Evolutionary conservation across 2,329 filamentous ascomycete genomes (phyloP).

Genomic region (Bisporella sp.): DNA sequence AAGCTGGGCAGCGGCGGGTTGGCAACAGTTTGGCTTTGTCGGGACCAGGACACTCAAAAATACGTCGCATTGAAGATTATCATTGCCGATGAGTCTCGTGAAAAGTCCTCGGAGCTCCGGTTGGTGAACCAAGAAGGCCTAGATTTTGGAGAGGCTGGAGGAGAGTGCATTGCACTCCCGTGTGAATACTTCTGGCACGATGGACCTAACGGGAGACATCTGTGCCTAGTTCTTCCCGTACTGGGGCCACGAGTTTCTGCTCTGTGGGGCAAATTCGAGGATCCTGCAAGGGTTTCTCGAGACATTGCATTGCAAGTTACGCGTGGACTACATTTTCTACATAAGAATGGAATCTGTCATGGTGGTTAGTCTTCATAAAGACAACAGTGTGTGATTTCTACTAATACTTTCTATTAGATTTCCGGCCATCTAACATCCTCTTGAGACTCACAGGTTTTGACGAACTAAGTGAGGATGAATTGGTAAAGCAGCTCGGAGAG

Average conservation of each 20-base stretch:
- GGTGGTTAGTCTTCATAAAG: too few relatives aligned
- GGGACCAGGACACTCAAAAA: conserved; percentile 4
- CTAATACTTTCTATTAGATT: conserved; percentile 5
- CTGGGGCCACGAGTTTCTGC: conserved; percentile 7
- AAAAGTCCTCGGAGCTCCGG: conserved; percentile 4
- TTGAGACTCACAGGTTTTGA: conserved; percentile 6
- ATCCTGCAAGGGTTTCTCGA: too few relatives aligned
- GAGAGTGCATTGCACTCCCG: conserved; percentile 4
- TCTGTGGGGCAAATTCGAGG: too few relatives aligned
- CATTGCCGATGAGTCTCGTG: conserved; percentile 6
- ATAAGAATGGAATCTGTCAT: too few relatives aligned
- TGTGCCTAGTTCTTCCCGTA: conserved; percentile 8
- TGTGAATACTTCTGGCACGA: conserved; percentile 6
- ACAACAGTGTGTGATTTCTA: not conserved
- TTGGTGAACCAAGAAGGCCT: conserved; percentile 3
- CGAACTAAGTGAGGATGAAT: conserved; percentile 4
- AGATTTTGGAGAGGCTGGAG: conserved; percentile 6
- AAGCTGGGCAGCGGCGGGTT: conserved; percentile 20
- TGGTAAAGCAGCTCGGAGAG: conserved; percentile 5
- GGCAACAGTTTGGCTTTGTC: conserved; percentile 21
- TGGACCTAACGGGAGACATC: conserved; percentile 7
- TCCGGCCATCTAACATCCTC: conserved; percentile 8
- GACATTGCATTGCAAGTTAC: too few relatives aligned
- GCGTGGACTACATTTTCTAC: too few relatives aligned
- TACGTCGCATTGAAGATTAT: conserved; percentile 10